phyloP scores from a whole-genome alignment of 306 rosid species.

The Fagus sylvatica region DNA sequence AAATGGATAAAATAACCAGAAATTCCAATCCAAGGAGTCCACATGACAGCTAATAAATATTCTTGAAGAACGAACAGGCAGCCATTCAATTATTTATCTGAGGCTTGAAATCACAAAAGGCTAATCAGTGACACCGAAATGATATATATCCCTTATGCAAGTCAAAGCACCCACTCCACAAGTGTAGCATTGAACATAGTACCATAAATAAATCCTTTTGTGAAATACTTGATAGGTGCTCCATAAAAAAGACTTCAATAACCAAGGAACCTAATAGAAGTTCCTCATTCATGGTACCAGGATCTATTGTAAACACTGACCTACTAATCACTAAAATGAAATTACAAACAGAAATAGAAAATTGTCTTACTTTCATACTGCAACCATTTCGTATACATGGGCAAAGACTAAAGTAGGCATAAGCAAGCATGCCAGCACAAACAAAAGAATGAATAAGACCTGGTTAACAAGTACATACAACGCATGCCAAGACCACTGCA shows the following conservation, averaged over 20 bases:
- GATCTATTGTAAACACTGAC: too few species aligned
- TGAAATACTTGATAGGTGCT: not conserved
- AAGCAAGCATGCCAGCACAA: conserved; percentile 1
- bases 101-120: too few species aligned
- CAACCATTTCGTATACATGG: not conserved
- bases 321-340: too few species aligned
- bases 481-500: conserved; percentile 75
- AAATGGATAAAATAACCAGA: not conserved
- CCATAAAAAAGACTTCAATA: not conserved
- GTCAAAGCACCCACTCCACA: too few species aligned
- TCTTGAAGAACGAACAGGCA: not conserved
- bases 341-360: too few species aligned
- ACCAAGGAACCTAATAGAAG: not conserved
- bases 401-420: not conserved
- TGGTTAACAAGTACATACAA: conserved; percentile 52
- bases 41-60: not conserved
- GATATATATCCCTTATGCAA: too few species aligned
- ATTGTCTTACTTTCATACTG: too few species aligned
- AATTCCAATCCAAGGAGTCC: not conserved
- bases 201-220: not conserved
- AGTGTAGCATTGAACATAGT: not conserved
- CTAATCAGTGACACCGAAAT: too few species aligned
- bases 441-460: conserved; percentile 8
- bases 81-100: not conserved
- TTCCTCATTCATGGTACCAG: not conserved